Conservation (phyloP, 1,139 yeast species). For the Hansenula lynferdii region DNA sequence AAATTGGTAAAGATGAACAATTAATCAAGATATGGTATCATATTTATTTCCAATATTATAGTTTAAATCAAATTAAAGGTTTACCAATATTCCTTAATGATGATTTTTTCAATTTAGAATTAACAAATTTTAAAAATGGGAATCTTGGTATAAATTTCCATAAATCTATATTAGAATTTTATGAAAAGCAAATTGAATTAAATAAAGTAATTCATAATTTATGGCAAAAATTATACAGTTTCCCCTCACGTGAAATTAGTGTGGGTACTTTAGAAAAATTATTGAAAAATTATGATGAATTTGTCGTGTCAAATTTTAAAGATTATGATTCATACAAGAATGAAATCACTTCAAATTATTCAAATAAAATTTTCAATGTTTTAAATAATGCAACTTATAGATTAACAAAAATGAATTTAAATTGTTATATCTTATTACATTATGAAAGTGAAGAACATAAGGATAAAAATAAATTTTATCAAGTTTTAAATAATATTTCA, state of each 20-base stretch:
- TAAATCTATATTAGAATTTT: conserved; percentile 4
- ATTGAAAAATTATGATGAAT: conserved; percentile 11
- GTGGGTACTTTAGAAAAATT: conserved; percentile 9
- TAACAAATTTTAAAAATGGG: conserved; percentile 3
- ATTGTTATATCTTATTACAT: conserved; percentile 5
- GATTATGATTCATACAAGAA: conserved; percentile 9
- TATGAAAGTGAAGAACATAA: conserved; percentile 7
- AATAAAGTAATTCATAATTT: conserved; percentile 9
- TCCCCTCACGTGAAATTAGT: conserved; percentile 7
- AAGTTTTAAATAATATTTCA: conserved; percentile 3
- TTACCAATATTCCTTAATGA: conserved; percentile 13
- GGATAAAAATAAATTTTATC: conserved; percentile 6
- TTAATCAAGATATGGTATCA: conserved; percentile 13
- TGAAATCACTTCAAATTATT: conserved; percentile 2
- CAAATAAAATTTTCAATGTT: conserved; percentile 9
- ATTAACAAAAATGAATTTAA: conserved; percentile 4
- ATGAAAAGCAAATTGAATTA: conserved; percentile 8
- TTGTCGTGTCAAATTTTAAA: conserved; percentile 6
- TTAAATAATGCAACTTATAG: conserved; percentile 5
- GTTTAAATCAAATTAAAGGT: conserved; percentile 11
- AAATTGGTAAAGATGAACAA: conserved; percentile 7
- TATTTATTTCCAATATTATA: conserved; percentile 13
- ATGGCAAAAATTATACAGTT: conserved; percentile 11
- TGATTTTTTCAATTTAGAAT: conserved; percentile 14
- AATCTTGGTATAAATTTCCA: conserved; percentile 1